Base-by-base conservation (phyloP, 2,329 filamentous ascomycete species). In the Penicillium sp. region DNA sequence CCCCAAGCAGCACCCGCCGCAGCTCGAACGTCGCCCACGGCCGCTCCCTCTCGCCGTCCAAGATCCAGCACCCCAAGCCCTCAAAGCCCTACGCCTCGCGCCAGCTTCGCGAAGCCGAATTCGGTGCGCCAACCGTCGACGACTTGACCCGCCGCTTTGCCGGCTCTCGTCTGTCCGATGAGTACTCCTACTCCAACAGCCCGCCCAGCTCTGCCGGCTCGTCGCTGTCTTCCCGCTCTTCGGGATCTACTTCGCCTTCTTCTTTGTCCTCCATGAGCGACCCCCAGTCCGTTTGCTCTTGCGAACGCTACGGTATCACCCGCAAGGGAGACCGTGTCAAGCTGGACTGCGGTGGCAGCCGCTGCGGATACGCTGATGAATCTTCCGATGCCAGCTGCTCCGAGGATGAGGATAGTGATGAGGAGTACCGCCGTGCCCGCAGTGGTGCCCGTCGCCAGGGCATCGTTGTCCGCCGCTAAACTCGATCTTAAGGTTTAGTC, bases 251-350 rank as follows among this genome's bases (percentile, higher is more conserved):
- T 49, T 83, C 81, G 33, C 81, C 81, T 21, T 80, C 77, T 16
- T 81, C 79, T 52, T 66, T 80, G 52, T 91, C 89, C 52, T 90
- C 89, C 70, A 87, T 86, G 78, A 88, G 84, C 64, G 82, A 87
- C 68, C 80, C 78, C 59, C 79, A 79, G 58, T 74, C 75, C 51
- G 84, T 84, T 74, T 98, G 95, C 86, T 92, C 89, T 64, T 98
- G 93, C 80, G 91, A 97, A 78, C 90, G 93, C 80, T 97, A 95
- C 81, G 93, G 93, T 68, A 96, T 98, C 82, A 97, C 93, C 64
- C 90, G 92, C 79, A 88, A 89, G 76, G 92, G 93, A 72, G 90
- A 96, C 77, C 88, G 93, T 71, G 90, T 98, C 84, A 95, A 93
- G 85, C 87, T 97, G 76, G 93, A 97, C 85, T 98, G 93, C 73